A percentile compares a stretch with the other conserved stretches of the same genome.
These are phyloP conservation scores for Grigorovia jiainica DNA, from an alignment of 805 yeast genomes.

Conservation along the genomic window DNA sequence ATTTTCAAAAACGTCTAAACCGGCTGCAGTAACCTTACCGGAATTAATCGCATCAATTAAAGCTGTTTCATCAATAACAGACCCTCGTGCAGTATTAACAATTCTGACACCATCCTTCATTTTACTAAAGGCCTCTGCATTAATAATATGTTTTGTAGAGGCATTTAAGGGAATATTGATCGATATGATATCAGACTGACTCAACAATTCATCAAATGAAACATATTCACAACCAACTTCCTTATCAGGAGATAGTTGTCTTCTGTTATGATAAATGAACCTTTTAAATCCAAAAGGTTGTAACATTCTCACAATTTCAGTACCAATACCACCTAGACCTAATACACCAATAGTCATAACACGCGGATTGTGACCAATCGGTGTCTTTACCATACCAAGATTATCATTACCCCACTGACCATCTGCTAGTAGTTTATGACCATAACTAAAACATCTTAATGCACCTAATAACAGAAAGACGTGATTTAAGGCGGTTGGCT, in stretches of 20 bases:
- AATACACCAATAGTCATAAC: conserved; percentile 70
- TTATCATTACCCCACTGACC: conserved; percentile 61
- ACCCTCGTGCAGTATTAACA: conserved; percentile 85
- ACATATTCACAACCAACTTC: conserved; percentile 68
- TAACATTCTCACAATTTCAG: conserved; percentile 63
- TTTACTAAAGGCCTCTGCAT: conserved; percentile 47
- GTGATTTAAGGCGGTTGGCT: conserved; percentile 65
- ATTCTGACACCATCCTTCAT: conserved; percentile 71
- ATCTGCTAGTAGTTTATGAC: conserved; percentile 41
- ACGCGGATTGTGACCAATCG: conserved; percentile 64
- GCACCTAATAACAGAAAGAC: conserved; percentile 55
- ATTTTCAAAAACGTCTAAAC: conserved; percentile 67
- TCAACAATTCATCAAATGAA: conserved; percentile 56
- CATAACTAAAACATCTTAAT: conserved; percentile 55
- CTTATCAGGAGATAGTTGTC: conserved; percentile 45
- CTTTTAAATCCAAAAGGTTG: conserved; percentile 68
- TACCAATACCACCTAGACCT: conserved; percentile 91
- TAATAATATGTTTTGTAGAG: conserved; percentile 59
- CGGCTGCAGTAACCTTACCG: conserved; percentile 63
- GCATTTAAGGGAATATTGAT: conserved; percentile 70
- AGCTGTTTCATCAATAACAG: conserved; percentile 60
- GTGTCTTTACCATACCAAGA: conserved; percentile 22
- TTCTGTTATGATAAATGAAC: conserved; percentile 66
- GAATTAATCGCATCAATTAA: conserved; percentile 44
- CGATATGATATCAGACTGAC: conserved; percentile 58